Base-by-base conservation (phyloP, 257 asterid species). In the Ballota nigra region DNA sequence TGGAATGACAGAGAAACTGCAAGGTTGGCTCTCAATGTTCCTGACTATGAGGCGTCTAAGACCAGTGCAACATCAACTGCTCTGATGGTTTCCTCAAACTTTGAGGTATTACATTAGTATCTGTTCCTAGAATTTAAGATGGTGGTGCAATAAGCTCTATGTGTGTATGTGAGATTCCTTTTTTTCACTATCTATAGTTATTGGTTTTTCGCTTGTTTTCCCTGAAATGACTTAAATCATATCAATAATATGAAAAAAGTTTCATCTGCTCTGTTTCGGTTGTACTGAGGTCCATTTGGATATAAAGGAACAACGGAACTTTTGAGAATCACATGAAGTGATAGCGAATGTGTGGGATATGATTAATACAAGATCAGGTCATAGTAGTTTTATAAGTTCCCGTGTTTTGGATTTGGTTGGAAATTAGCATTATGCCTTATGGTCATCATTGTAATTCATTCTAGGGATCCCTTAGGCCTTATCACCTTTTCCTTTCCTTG, bases 61-160 rank as follows among this genome's bases (percentile, higher is more conserved):
- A 79, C 72, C 79, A 82, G 75, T 84, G 79, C 66, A 23, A 20
- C 81, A 26, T 73, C 93, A 28, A 65, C 90, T 67, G 74, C 90
- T 72, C 87, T 94, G 85, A 81, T 83, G 36, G 95, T 94, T 73
- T 94, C 98, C 81, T 94, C 99, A 23, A 94, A 92, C 81, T 91
- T 94, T 84, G 98, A 94, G 97, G 99, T 94, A 87, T 53, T 34
- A 68, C 66, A 52, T 61, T 47, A 63, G 49, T 72, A n/a, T 69
- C 26, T 23, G 45, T 52, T 53, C 23, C 75, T 41, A 20, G 31
- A 26, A 47, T 71, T 52, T 47, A 16, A 28, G 36, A 52, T 52
- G 51, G 62, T 19, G 66, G 15, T 67, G 19, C 7, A 19, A 41
- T 66, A 63, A 59, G 66, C 45, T 60, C 28, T 63, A 68, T 28